A percentile compares a stretch with the other conserved stretches of the same genome.
Evolutionary conservation across 306 rosid genomes (phyloP).

Genomic region (Canavalia gladiata): DNA sequence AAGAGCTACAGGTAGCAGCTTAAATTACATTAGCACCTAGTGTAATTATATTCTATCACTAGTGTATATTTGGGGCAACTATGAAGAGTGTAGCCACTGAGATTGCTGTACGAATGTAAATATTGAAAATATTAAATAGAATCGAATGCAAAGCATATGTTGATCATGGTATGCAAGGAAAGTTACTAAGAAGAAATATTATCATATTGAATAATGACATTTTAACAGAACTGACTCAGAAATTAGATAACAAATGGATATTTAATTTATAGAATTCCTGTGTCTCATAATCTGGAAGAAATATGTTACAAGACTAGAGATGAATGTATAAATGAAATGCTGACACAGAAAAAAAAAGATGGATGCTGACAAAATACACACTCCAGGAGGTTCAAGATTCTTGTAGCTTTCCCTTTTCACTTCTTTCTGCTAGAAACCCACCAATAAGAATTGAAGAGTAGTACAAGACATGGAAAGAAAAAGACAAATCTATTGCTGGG

Average conservation of each 20-base stretch:
- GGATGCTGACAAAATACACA: not conserved
- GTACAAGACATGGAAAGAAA: not conserved
- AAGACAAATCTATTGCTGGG: not conserved
- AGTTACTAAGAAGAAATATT: not conserved
- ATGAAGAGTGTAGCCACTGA: slow-evolving; percentile 23
- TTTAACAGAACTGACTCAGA: not conserved
- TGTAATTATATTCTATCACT: slow-evolving; percentile 6
- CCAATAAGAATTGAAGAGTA: not conserved
- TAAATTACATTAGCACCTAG: not conserved
- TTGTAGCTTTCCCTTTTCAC: not conserved
- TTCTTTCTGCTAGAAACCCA: not conserved
- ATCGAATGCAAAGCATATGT: slow-evolving; percentile 23
- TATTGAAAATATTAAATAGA: slow-evolving; percentile 16
- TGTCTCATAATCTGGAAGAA: not conserved
- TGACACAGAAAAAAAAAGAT: not conserved
- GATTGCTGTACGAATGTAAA: slow-evolving; percentile 10
- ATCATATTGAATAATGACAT: not conserved
- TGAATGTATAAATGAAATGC: not conserved
- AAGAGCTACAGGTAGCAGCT: slow-evolving; percentile 27
- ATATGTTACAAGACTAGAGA: not conserved
- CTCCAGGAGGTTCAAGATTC: not conserved
- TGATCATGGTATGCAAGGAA: not conserved
- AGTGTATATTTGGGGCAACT: slow-evolving; percentile 16
- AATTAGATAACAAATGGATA: slow-evolving; percentile 4
- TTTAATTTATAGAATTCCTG: not conserved